These are phyloP conservation scores for Begonia fuchsioides DNA, from an alignment of 306 rosid genomes.

Conservation along the genomic window DNA sequence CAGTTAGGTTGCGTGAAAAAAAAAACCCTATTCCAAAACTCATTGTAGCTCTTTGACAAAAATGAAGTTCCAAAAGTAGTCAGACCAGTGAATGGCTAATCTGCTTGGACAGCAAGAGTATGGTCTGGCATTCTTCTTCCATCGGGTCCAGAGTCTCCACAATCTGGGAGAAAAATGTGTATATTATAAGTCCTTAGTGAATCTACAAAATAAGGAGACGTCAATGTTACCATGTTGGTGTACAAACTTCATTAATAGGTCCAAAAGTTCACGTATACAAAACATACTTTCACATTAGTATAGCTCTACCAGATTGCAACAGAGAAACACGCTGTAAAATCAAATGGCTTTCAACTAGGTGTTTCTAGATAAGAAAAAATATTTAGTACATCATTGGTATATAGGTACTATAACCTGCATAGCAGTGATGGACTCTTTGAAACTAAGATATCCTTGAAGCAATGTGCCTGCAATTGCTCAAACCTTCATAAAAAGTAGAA, in stretches of 20 bases:
- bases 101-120: constrained; percentile 91
- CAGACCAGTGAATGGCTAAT: constrained; percentile 90
- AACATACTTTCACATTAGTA: constrained; percentile 31
- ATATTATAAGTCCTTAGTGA: too few species aligned
- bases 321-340: constrained; percentile 30
- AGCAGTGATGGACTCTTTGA: constrained; percentile 59
- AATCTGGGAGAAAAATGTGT: too few species aligned
- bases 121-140: constrained; percentile 96
- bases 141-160: constrained; percentile 87
- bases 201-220: neutral
- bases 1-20: too few species aligned
- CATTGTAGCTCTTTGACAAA: constrained; percentile 39
- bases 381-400: neutral
- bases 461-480: constrained; percentile 88
- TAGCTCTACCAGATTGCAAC: constrained; percentile 35
- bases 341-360: neutral
- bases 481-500: constrained; percentile 29
- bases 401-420: constrained; percentile 41
- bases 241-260: too few species aligned
- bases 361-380: neutral
- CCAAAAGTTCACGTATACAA: neutral
- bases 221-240: too few species aligned
- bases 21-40: too few species aligned
- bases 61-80: constrained; percentile 78
- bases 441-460: constrained; percentile 85